Evolutionary conservation across 768 basidiomycete genomes (phyloP).

Genomic region (Boletus patriciae): DNA sequence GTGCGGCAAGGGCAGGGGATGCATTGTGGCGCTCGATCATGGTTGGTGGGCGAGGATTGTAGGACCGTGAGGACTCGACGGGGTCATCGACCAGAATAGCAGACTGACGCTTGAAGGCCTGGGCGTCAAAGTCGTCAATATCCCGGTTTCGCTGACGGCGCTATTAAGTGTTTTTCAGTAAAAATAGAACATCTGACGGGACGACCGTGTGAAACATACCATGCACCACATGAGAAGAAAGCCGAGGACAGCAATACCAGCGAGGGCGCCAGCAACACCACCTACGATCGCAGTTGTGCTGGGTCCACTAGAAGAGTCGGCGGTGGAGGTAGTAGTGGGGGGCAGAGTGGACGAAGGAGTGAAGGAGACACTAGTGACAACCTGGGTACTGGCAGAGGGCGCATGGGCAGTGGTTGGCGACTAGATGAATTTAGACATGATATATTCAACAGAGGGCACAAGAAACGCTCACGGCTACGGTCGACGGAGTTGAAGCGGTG

Average conservation of each 20-base stretch:
- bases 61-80: conserved; percentile 38
- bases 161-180: conserved; percentile 26
- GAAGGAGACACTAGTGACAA: not conserved
- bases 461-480: conserved; percentile 23
- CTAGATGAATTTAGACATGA: not conserved
- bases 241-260: conserved; percentile 40
- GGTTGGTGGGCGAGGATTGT: conserved; percentile 59
- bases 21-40: conserved; percentile 56
- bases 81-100: conserved; percentile 59
- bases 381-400: not conserved
- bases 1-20: conserved; percentile 29
- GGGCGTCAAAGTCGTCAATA: conserved; percentile 50
- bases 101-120: conserved; percentile 63
- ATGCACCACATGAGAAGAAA: conserved; percentile 48
- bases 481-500: not conserved
- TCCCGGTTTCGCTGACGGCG: conserved; percentile 43
- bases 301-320: conserved; percentile 38
- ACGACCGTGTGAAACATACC: conserved; percentile 32
- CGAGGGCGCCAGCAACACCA: conserved; percentile 48
- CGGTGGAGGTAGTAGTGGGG: conserved; percentile 28
- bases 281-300: conserved; percentile 34
- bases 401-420: not conserved
- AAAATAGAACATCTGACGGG: not conserved
- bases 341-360: conserved; percentile 4
- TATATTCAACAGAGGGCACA: not conserved